Evolutionary conservation across 495 filamentous ascomycete species (phyloP).

Genomic region (Penicillium lividum): DNA sequence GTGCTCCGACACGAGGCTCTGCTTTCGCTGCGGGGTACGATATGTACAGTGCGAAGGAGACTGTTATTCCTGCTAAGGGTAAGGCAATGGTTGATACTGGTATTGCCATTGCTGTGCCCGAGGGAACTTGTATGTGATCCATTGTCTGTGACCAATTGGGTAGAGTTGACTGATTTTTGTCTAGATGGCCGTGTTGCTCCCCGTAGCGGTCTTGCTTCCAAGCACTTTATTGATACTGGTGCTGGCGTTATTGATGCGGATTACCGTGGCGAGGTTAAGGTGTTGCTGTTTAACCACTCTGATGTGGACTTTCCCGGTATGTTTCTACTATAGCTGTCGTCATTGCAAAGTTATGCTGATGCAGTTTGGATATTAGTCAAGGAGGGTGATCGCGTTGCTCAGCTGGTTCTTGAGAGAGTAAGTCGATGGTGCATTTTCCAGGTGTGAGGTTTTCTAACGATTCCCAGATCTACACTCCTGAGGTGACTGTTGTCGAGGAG

Average conservation of each 20-base stretch:
- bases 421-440: constrained; percentile 6
- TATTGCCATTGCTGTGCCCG: constrained; percentile 83
- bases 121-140: constrained; percentile 71
- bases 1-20: constrained; percentile 81
- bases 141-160: background rate
- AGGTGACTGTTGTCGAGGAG: constrained; percentile 82
- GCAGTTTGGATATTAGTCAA: constrained; percentile 49
- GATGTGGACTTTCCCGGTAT: constrained; percentile 71
- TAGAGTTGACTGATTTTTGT: constrained; percentile 9
- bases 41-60: constrained; percentile 73
- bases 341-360: background rate
- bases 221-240: constrained; percentile 92
- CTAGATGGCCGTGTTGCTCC: constrained; percentile 90
- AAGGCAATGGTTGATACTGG: constrained; percentile 88
- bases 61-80: constrained; percentile 75
- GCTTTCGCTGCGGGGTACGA: constrained; percentile 93
- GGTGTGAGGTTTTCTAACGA: constrained; percentile 3
- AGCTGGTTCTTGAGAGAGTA: constrained; percentile 85
- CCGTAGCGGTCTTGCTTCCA: constrained; percentile 85
- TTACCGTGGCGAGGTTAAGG: constrained; percentile 91
- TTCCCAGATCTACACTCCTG: constrained; percentile 78
- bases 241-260: constrained; percentile 98
- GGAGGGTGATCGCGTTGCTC: constrained; percentile 86
- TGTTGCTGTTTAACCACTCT: constrained; percentile 89
- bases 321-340: constrained; percentile 1